These are phyloP conservation scores for Termitomyces sp. DNA, from an alignment of 768 basidiomycete genomes.

Conservation along the genomic window DNA sequence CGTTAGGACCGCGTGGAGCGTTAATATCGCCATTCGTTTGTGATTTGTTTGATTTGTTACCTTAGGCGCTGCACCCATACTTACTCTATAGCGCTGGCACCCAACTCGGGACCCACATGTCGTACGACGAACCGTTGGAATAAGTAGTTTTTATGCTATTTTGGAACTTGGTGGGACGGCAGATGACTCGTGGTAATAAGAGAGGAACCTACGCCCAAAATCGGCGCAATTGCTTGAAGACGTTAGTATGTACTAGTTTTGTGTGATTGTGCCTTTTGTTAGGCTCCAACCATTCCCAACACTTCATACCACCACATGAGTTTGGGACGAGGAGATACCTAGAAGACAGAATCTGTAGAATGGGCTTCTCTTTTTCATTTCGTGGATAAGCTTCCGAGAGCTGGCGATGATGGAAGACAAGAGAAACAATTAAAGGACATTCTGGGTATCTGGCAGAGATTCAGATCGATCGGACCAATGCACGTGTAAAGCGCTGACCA, in stretches of 20 bases:
- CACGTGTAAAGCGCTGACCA: slow-evolving; percentile 20
- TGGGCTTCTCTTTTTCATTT: neutral
- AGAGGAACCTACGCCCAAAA: too few species aligned
- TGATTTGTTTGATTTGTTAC: too few species aligned
- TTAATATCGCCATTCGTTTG: slow-evolving; percentile 13
- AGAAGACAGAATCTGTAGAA: neutral
- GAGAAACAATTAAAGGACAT: neutral
- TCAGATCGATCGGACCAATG: slow-evolving; percentile 9
- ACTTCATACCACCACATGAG: neutral
- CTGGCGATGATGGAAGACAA: neutral
- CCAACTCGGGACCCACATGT: slow-evolving; percentile 2
- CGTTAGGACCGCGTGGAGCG: neutral
- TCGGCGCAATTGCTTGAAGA: too few species aligned
- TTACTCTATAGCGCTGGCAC: neutral
- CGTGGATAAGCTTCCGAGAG: neutral
- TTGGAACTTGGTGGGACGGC: neutral
- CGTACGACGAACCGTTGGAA: neutral
- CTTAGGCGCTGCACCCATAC: too few species aligned
- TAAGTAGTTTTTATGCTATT: neutral
- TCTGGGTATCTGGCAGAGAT: neutral
- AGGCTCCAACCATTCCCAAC: too few species aligned
- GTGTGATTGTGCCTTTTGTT: too few species aligned
- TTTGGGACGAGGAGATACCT: neutral
- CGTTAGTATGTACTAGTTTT: too few species aligned
- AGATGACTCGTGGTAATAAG: neutral